Evolutionary conservation across 495 filamentous ascomycete genomes (phyloP).

Genomic region (Penicillium riverlandense): DNA sequence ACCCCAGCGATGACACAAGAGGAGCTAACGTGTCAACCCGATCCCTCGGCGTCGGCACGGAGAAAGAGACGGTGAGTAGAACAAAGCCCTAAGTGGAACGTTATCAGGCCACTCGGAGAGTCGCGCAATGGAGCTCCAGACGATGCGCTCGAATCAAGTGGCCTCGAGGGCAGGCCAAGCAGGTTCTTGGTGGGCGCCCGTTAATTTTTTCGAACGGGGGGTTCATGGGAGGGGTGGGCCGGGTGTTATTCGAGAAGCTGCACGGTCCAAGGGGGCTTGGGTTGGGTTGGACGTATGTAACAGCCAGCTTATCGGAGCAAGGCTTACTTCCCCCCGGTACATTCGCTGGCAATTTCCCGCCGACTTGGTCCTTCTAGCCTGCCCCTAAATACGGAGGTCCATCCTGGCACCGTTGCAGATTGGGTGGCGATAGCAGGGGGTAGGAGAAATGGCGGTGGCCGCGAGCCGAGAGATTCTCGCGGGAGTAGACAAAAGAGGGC

Average conservation of each 20-base stretch:
- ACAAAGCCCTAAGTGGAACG: slow-evolving; percentile 3
- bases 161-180: not conserved
- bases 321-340: too few species aligned
- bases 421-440: too few species aligned
- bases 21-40: slow-evolving; percentile 6
- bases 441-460: too few species aligned
- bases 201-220: slow-evolving; percentile 1
- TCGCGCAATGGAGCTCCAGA: slow-evolving; percentile 8
- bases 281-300: not conserved
- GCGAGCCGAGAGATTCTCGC: too few species aligned
- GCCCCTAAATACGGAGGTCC: not conserved
- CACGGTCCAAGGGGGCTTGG: too few species aligned
- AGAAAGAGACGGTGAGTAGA: slow-evolving; percentile 17
- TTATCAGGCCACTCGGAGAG: not conserved
- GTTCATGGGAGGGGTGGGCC: slow-evolving; percentile 4
- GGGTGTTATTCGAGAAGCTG: not conserved
- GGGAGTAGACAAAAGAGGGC: too few species aligned
- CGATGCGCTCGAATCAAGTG: slow-evolving; percentile 13
- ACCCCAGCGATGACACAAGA: slow-evolving; percentile 6
- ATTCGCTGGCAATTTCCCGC: too few species aligned
- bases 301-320: slow-evolving; percentile 2
- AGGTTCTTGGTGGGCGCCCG: not conserved
- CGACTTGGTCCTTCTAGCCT: not conserved
- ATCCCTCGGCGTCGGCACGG: not conserved
- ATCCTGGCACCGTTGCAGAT: not conserved